Base-by-base conservation (phyloP, 192 early-diverging fungal species). In the Podila clonocystis region DNA sequence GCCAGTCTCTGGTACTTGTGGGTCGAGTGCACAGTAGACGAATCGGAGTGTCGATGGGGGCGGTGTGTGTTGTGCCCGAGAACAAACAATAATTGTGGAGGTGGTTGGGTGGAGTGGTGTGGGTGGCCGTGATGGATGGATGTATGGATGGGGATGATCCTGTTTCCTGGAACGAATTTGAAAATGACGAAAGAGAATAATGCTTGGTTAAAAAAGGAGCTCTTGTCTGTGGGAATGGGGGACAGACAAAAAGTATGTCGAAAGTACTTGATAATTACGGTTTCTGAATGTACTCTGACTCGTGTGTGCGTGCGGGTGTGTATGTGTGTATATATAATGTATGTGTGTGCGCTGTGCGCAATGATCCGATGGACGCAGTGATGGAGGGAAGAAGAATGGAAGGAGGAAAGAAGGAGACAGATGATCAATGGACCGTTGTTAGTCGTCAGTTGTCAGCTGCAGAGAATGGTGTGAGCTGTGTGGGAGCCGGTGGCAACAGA, bases 381-480 rank as follows among this genome's bases (percentile, higher is more conserved):
- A 45, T 20, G 45, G 63, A 26, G 45, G 45, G 29, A 48, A 13
- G 64, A 9, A 50, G 50, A 26, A 33, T n/a, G n/a, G 65, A 5
- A 60, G 29, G 57, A 36, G 49, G 22, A 33, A 11, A 38, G 34
- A 41, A 48, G 55, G 65, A 49, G 59, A 34, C 48, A 20, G 55
- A 49, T 57, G 50, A 50, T 15, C 34, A 17, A 55, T 34, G 65
- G 59, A 22, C 38, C 45, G 72, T 38, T 61, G 33, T 49, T 7
- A 33, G 41, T 65, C 19, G 28, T 48, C 13, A 33, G 41, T 65
- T 29, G 29, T 48, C 41, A 45, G 15, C 41, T 45, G 12, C 41
- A 45, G 41, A 17, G 41, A 45, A 45, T 45, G 41, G 34, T 17
- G 41, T 45, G 41, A 15, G 41, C 41, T 41, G 15, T 17, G 41